Evolutionary conservation across 2,329 filamentous ascomycete genomes (phyloP), one percentile per base, ranked within the genome.

Genomic region (Pseudogymnoascus sp.): DNA sequence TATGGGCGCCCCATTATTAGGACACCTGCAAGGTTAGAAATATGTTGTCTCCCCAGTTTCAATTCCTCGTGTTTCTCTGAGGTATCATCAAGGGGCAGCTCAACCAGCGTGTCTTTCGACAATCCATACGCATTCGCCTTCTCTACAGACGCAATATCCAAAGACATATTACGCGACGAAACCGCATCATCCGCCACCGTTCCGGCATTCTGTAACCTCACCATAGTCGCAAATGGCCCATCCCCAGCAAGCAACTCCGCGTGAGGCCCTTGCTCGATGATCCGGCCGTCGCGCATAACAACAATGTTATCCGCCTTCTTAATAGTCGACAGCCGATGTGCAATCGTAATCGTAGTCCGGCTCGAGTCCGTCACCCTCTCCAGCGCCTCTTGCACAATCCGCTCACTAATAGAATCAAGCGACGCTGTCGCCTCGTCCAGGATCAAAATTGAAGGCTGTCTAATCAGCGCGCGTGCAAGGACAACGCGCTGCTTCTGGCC

Each of bases 341-440:
- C 76, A 63, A 78, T 75, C 65, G 72, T 72, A 14, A 78, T 71
- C 1, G 74, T 76, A 3, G 76, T 78, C 25, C 75, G 66, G 11
- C 67, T 68, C 21, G 71, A 66, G 4, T 68, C 69, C 52, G 67
- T 60, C 35, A 70, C 65, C 16, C 69, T 69, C 9, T 71, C 70
- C 14, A 77, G 66, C 0, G 73, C 71, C 69, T 63, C 69, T 67
- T 84, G 80, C 45, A 87, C 85, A 4, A 79, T 76, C 49, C 75
- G 76, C 68, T 87, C 85, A 55, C 79, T 84, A 1, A 78, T 77
- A 12, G 83, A 84, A 69, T 88, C 85, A 0, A 88, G 74, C 1
- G 84, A 79, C 1, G 82, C 79, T 1, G 85, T 88, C 1, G 84
- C 84, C 69, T 88, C 85, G 49, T 88, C 85, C 1, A 87, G 75